Conservation (phyloP, 139 green algal genomes). For the Closterium sp. region DNA sequence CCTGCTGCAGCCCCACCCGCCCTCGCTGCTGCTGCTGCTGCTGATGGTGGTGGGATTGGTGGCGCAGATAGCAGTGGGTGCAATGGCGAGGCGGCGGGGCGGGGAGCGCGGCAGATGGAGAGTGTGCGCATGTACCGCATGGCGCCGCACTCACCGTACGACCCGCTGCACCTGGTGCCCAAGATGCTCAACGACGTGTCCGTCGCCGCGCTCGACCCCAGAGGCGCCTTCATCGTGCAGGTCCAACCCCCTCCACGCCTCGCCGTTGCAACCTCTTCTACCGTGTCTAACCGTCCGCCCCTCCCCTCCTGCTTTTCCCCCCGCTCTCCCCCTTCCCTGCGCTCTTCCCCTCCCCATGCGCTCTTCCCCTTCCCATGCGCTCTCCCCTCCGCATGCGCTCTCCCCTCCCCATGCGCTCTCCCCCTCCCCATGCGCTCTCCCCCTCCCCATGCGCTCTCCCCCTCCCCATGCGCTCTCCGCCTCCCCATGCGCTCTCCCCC, state of each 20-base stretch:
- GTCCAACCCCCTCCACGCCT: not conserved
- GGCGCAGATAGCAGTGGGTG: not conserved
- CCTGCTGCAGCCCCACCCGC: not conserved
- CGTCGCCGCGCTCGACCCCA: conserved; percentile 15
- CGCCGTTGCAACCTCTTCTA: too few species aligned
- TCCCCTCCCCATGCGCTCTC: too few species aligned
- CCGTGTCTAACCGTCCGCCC: too few species aligned
- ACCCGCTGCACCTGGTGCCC: conserved; percentile 42
- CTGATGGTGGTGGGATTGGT: not conserved
- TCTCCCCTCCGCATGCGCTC: too few species aligned
- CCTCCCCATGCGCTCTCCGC: not conserved
- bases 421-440: too few species aligned
- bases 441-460: not conserved
- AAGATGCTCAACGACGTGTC: conserved; percentile 14
- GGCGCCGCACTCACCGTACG: conserved; percentile 41
- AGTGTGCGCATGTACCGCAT: conserved; percentile 30
- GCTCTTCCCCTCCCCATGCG: not conserved
- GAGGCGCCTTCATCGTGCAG: conserved; percentile 42
- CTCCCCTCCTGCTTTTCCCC: not conserved
- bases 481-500: too few species aligned
- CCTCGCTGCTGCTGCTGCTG: not conserved
- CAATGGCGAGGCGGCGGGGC: not conserved
- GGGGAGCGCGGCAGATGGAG: not conserved
- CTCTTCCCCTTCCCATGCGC: not conserved
- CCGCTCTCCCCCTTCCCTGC: not conserved